phyloP scores from a whole-genome alignment of 306 rosid genomes.

The Pterocarpus santalinus region DNA sequence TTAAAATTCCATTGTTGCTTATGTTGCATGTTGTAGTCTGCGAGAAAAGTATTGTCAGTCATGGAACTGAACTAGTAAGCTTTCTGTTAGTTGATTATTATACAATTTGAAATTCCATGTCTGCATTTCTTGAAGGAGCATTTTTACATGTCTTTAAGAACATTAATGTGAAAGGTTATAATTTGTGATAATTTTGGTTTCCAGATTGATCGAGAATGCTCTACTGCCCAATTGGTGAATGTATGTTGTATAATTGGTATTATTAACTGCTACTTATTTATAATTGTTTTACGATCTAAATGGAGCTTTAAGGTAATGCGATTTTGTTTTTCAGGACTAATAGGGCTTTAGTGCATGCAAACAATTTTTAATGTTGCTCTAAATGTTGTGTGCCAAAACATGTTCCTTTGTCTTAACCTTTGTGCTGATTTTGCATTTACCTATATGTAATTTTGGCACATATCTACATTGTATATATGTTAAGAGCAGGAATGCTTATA shows the following conservation, averaged over 20 bases:
- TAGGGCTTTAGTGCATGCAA: background rate
- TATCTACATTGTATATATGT: background rate
- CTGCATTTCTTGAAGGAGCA: background rate
- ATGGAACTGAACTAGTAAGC: background rate
- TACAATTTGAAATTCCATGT: background rate
- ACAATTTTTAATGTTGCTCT: constrained; percentile 30
- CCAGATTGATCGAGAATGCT: background rate
- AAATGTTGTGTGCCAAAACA: background rate
- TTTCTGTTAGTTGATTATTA: background rate
- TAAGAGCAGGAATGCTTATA: background rate
- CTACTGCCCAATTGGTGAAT: background rate
- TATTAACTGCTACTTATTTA: background rate
- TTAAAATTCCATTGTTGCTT: background rate
- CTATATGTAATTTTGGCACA: background rate
- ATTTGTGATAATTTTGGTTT: background rate
- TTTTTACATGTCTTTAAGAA: background rate
- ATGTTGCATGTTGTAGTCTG: background rate
- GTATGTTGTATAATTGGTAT: background rate
- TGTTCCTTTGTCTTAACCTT: background rate
- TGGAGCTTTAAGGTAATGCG: background rate
- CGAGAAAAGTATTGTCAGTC: background rate
- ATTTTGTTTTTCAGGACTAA: background rate
- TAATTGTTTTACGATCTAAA: background rate
- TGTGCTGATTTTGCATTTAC: background rate
- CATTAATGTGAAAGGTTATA: background rate